Conservation (phyloP, 2,329 filamentous ascomycete genomes). For the Pseudogymnoascus sp. region DNA sequence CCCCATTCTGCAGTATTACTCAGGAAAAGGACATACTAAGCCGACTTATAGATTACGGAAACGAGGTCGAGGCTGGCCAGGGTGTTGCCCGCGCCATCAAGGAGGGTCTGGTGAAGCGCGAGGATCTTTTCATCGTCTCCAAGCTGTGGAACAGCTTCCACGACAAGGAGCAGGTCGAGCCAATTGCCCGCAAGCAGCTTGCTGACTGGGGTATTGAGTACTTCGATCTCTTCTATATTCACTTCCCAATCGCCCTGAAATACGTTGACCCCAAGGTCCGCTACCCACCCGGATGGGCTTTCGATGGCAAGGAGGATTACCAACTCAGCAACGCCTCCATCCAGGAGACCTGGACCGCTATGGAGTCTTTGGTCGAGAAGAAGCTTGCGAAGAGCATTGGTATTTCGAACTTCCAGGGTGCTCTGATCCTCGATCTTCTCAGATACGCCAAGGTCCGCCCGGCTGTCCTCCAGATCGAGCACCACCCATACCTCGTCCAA, state of each 20-base stretch:
- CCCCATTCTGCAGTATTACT: not conserved
- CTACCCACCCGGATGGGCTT: conserved; percentile 74
- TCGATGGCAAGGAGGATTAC: conserved; percentile 54
- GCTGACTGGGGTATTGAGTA: conserved; percentile 80
- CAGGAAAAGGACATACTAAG: conserved; percentile 5
- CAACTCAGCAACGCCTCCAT: conserved; percentile 61
- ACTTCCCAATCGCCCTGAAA: conserved; percentile 82
- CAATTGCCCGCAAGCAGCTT: conserved; percentile 68
- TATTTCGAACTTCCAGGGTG: conserved; percentile 74
- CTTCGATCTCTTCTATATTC: conserved; percentile 83
- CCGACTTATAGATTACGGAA: conserved; percentile 61
- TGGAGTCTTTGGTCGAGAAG: conserved; percentile 66
- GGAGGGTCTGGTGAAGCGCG: conserved; percentile 72
- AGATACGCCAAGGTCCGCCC: conserved; percentile 68
- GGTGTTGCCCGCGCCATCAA: conserved; percentile 72
- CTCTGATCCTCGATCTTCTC: conserved; percentile 71
- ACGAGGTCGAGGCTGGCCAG: conserved; percentile 70
- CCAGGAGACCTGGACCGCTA: conserved; percentile 74
- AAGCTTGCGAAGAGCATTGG: conserved; percentile 68
- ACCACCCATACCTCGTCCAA: conserved; percentile 84
- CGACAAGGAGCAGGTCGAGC: conserved; percentile 67
- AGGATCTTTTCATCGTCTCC: conserved; percentile 85
- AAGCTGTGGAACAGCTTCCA: conserved; percentile 95
- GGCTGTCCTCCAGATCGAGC: conserved; percentile 78
- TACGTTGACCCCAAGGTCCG: conserved; percentile 73